Conservation (phyloP, 2,329 filamentous ascomycete species). For the Verticillium albo-atrum region DNA sequence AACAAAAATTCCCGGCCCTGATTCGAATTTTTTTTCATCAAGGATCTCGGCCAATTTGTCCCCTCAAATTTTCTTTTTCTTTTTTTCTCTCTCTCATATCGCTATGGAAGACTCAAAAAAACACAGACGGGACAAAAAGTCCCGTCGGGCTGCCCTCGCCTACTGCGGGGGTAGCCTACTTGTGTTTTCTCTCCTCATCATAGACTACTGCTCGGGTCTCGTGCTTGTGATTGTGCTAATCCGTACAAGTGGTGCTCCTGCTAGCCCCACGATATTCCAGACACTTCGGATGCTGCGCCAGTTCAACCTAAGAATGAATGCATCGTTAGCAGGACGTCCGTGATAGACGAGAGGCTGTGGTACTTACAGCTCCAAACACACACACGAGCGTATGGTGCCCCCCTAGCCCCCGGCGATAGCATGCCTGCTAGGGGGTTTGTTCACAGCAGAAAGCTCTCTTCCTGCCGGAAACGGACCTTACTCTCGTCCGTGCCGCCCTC, state of each 20-base stretch:
- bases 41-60: not conserved
- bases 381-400: not conserved
- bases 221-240: not conserved
- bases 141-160: not conserved
- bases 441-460: not conserved
- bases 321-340: not conserved
- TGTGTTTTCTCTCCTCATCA: not conserved
- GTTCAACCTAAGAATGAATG: not conserved
- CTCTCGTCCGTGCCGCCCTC: not conserved
- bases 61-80: not conserved
- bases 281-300: not conserved
- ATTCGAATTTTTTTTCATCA: not conserved
- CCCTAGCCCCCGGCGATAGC: not conserved
- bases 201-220: not conserved
- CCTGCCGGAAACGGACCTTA: not conserved
- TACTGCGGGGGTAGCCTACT: not conserved
- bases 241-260: not conserved
- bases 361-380: not conserved
- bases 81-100: too few relatives aligned
- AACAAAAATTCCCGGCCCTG: not conserved
- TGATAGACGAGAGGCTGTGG: not conserved
- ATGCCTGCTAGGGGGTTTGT: not conserved
- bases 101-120: not conserved
- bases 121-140: too few relatives aligned
- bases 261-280: not conserved